Conservation (phyloP, 2,329 filamentous ascomycete species). For the Coniochaeta sp. region DNA sequence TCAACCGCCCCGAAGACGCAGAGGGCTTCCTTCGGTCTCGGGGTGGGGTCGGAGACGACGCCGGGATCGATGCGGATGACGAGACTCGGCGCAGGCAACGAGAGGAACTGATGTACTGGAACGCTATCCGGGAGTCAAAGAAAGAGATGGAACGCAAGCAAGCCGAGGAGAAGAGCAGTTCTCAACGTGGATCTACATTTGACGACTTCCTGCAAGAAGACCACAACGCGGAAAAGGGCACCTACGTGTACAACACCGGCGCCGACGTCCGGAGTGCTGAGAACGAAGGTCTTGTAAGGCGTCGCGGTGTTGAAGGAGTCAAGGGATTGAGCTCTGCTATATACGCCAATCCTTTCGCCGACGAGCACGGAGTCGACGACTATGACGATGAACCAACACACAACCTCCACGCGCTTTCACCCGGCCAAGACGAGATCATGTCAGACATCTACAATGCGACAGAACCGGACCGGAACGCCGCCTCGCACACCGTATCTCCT, state of each 20-base stretch:
- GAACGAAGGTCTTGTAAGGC: slow-evolving; percentile 39
- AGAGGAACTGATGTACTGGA: slow-evolving; percentile 62
- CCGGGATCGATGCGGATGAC: slow-evolving; percentile 53
- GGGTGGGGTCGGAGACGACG: slow-evolving; percentile 26
- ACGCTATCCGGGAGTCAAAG: slow-evolving; percentile 45
- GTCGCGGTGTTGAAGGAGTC: slow-evolving; percentile 37
- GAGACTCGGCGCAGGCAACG: slow-evolving; percentile 53
- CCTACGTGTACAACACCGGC: slow-evolving; percentile 52
- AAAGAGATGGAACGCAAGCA: slow-evolving; percentile 24
- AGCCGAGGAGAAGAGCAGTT: slow-evolving; percentile 8
- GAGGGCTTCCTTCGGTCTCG: slow-evolving; percentile 53
- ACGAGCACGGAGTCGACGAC: slow-evolving; percentile 46
- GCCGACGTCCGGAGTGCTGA: slow-evolving; percentile 31
- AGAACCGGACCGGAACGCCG: slow-evolving; percentile 24
- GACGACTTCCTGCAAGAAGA: slow-evolving; percentile 53
- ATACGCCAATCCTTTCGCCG: slow-evolving; percentile 53
- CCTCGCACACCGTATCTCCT: slow-evolving; percentile 13
- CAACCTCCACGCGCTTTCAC: slow-evolving; percentile 27
- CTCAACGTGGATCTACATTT: slow-evolving; percentile 36
- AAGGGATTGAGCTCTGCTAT: slow-evolving; percentile 37
- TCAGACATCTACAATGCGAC: slow-evolving; percentile 51
- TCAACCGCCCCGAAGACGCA: slow-evolving; percentile 60
- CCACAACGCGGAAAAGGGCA: slow-evolving; percentile 41
- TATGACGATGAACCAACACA: slow-evolving; percentile 29
- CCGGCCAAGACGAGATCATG: slow-evolving; percentile 37